These are phyloP conservation scores for Carnegiea gigantea DNA, from an alignment of 179 eudicot species.

Conservation along the genomic window DNA sequence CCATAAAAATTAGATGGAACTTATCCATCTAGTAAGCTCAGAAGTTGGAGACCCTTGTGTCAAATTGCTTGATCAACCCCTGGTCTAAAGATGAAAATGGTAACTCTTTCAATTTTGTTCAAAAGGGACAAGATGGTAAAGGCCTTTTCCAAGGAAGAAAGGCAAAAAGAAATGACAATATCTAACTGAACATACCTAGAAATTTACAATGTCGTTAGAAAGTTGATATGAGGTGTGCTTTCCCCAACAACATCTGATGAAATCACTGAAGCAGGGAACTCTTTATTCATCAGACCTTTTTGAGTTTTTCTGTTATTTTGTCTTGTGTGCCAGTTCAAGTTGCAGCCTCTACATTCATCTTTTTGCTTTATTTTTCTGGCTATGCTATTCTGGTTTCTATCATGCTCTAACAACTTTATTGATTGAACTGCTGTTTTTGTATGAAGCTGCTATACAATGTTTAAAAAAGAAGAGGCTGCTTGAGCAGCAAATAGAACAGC, in stretches of 20 bases:
- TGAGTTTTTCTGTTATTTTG: too few relatives aligned
- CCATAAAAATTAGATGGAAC: neutral
- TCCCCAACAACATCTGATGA: neutral
- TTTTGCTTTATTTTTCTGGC: neutral
- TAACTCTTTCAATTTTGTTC: neutral
- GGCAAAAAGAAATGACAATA: neutral
- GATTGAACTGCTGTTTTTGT: conserved; percentile 11
- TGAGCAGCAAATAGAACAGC: conserved; percentile 48
- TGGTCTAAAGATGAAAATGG: neutral
- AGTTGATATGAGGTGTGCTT: neutral
- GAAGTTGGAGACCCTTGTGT: neutral
- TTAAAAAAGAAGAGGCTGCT: conserved; percentile 39
- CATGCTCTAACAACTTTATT: neutral
- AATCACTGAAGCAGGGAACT: neutral
- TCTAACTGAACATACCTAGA: neutral
- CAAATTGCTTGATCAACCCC: neutral
- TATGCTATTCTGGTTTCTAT: neutral
- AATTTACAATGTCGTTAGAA: neutral
- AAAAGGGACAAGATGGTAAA: neutral
- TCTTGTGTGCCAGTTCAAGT: neutral
- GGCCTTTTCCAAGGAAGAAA: neutral
- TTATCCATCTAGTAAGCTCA: too few relatives aligned
- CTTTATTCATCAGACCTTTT: too few relatives aligned
- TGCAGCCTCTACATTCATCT: neutral
- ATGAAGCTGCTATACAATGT: conserved; percentile 42